Percentiles rank a stretch among this genome's conserved stretches.
Evolutionary conservation across 306 rosid genomes (phyloP).

Genomic region (Macrotyloma uniflorum): DNA sequence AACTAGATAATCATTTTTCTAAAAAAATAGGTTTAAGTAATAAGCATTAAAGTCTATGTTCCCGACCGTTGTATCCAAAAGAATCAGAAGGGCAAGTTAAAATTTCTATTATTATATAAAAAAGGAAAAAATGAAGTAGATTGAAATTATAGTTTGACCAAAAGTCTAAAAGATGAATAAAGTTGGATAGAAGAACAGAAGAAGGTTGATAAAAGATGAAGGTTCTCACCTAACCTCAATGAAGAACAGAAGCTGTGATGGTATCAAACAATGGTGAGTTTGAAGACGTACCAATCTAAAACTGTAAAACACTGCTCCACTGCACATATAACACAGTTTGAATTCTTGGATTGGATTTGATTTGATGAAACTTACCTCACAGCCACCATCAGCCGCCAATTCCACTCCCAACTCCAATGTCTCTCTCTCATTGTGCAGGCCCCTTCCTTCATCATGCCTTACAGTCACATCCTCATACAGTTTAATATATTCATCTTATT

Average conservation of each 20-base stretch:
- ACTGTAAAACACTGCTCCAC: constrained; percentile 47
- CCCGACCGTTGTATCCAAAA: too few relatives aligned
- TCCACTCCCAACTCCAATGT: constrained; percentile 40
- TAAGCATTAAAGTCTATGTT: too few relatives aligned
- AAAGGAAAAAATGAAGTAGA: too few relatives aligned
- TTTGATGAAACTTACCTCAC: constrained; percentile 43
- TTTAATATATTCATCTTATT: neutral
- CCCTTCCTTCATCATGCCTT: too few relatives aligned
- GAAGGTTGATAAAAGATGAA: neutral
- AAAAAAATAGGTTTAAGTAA: too few relatives aligned
- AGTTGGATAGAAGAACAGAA: neutral
- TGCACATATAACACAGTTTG: neutral
- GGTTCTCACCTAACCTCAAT: neutral
- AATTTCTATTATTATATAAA: too few relatives aligned
- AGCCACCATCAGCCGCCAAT: constrained; percentile 57
- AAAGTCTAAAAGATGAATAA: neutral
- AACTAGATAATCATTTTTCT: too few relatives aligned
- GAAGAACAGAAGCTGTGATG: constrained; percentile 13
- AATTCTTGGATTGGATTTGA: constrained; percentile 30
- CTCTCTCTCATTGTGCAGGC: constrained; percentile 6
- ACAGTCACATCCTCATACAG: too few relatives aligned
- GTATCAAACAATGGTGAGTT: constrained; percentile 9
- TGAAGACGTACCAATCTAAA: constrained; percentile 39
- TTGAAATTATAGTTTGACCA: too few relatives aligned
- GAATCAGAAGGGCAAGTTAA: too few relatives aligned